phyloP scores from a whole-genome alignment of 192 early-diverging fungal genomes.

The Coemansia sp. region DNA sequence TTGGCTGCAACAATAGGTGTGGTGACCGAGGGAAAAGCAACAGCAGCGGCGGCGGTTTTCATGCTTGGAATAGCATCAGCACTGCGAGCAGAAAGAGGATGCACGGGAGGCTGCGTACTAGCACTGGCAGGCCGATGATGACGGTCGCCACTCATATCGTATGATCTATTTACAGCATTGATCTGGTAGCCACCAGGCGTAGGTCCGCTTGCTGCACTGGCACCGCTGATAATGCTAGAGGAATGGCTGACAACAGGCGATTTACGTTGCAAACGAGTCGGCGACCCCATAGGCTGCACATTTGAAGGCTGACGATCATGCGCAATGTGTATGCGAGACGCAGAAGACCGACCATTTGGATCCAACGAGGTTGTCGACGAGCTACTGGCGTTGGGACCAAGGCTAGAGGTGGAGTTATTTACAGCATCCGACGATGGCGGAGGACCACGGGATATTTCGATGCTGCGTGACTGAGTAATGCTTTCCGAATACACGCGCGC shows the following conservation, averaged over 20 bases:
- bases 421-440: neutral
- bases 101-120: neutral
- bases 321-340: neutral
- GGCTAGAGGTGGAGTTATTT: neutral
- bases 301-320: neutral
- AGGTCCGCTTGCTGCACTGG: neutral
- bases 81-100: constrained; percentile 8
- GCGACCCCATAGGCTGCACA: neutral
- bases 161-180: constrained; percentile 3
- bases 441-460: constrained; percentile 19
- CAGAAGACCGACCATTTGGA: neutral
- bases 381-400: constrained; percentile 8
- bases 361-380: constrained; percentile 1
- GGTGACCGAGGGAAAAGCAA: neutral
- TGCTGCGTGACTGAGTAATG: constrained; percentile 20
- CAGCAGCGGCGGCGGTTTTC: neutral
- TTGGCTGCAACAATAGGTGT: neutral
- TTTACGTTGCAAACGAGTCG: neutral
- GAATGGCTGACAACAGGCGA: constrained; percentile 5
- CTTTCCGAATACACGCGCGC: constrained; percentile 8
- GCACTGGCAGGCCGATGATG: neutral
- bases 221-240: constrained; percentile 3
- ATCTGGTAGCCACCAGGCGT: constrained; percentile 6
- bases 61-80: constrained; percentile 11
- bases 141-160: neutral